These are phyloP conservation scores for Prinsepia uniflora DNA, from an alignment of 306 rosid species.

Conservation along the genomic window DNA sequence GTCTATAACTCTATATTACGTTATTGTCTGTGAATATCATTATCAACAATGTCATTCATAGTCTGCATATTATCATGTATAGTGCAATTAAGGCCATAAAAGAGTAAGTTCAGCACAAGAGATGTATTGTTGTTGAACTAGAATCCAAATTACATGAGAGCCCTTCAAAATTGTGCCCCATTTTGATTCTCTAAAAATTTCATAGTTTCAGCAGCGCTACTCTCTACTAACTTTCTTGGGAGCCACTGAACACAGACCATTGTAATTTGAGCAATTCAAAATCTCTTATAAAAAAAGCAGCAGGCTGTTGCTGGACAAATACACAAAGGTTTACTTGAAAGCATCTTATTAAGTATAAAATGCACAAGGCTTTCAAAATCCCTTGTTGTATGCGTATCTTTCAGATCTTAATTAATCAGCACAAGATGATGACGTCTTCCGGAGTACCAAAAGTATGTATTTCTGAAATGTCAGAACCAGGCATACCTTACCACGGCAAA, in stretches of 20 bases:
- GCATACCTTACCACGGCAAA: slow-evolving; percentile 95
- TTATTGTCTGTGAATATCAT: not conserved
- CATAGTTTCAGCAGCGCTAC: not conserved
- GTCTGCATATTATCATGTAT: not conserved
- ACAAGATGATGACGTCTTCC: slow-evolving; percentile 18
- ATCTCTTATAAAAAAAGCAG: not conserved
- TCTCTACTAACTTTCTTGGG: not conserved
- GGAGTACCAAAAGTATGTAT: slow-evolving; percentile 15
- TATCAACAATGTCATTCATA: not conserved
- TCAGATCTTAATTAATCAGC: not conserved
- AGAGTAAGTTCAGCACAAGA: not conserved
- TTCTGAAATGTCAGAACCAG: slow-evolving; percentile 17
- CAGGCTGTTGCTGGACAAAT: not conserved
- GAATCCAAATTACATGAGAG: not conserved
- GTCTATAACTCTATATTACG: not conserved
- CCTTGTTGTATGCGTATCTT: not conserved
- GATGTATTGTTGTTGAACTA: not conserved
- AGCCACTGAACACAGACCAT: not conserved
- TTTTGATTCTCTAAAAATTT: not conserved
- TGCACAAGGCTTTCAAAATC: slow-evolving; percentile 6
- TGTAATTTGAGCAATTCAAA: not conserved
- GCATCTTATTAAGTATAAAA: not conserved
- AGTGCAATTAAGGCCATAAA: slow-evolving; percentile 4
- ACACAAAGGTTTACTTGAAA: not conserved
- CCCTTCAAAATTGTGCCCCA: not conserved